These are phyloP conservation scores for Marasmius tenuissimus DNA, from an alignment of 1,284 basidiomycete genomes.

Conservation along the genomic window DNA sequence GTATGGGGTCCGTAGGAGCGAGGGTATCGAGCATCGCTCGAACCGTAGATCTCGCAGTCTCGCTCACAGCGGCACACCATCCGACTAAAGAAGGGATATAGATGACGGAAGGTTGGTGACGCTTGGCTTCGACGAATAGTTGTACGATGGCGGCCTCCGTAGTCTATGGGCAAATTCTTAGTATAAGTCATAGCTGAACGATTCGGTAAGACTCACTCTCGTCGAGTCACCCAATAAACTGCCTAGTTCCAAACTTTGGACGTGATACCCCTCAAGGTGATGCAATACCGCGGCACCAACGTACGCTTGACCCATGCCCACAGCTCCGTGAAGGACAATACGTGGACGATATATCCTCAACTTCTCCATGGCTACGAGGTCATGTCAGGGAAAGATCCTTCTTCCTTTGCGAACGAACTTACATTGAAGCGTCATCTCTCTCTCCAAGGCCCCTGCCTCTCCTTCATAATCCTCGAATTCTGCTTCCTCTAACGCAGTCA, in stretches of 20 bases:
- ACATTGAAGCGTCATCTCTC: constrained; percentile 89
- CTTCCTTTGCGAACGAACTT: constrained; percentile 25
- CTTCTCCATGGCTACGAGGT: constrained; percentile 80
- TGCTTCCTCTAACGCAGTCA: constrained; percentile 89
- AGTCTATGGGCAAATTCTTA: constrained; percentile 51
- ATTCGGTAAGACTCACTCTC: constrained; percentile 50
- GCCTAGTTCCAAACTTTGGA: constrained; percentile 92
- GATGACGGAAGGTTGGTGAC: constrained; percentile 94
- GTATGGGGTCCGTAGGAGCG: constrained; percentile 87
- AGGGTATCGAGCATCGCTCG: constrained; percentile 91
- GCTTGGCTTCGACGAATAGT: constrained; percentile 96
- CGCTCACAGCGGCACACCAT: constrained; percentile 86
- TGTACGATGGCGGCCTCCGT: constrained; percentile 93
- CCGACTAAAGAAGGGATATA: constrained; percentile 90
- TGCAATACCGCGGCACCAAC: constrained; percentile 91
- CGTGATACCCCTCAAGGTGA: constrained; percentile 93
- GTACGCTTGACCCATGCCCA: constrained; percentile 90
- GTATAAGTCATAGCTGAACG: background rate
- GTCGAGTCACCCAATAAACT: constrained; percentile 89
- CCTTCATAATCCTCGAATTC: constrained; percentile 80
- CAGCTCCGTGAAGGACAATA: constrained; percentile 79
- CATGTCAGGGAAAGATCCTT: constrained; percentile 11
- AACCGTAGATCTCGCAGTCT: constrained; percentile 83
- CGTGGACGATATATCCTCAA: constrained; percentile 90
- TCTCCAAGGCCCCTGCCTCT: constrained; percentile 73